Base-by-base conservation (phyloP, 106 monocot genomes). In the Platanthera zijinensis region DNA sequence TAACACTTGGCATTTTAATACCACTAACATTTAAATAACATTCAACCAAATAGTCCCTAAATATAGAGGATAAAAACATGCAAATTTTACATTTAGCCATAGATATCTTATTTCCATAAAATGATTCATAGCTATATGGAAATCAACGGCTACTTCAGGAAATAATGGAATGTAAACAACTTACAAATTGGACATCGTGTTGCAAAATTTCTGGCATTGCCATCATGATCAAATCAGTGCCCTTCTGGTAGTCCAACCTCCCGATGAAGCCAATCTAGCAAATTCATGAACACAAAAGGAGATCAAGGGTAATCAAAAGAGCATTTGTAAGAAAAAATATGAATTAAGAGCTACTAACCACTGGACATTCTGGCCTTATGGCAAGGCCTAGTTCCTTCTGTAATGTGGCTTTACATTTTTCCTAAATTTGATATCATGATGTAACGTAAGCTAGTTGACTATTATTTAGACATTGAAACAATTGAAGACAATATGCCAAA, bases 201-300 rank as follows among this genome's bases (percentile, higher is more conserved):
- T 87, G 83, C 87, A 96, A 62, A 39, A 96, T 68, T 63, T 93
- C 91, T 51, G 90, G 87, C 59, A 96, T 67, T 4, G 82, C 79
- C 19, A 77, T 53, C 50, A 64, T 84, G 64, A 96, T 89, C 50
- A 96, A 66, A 84, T 96, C 96, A 87, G 81, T 93, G 53, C 96
- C 93, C 81, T 96, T 96, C 76, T 96, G 96, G 71, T 90, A 87
- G 62, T 96, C 96, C 74, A 96, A 73, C 71, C 96, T 86, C 90
- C 96, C 96, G 78, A 96, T 83, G 77, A 93, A 96, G 63, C 93
- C 96, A 78, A 96, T 89, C 96, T 96, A 79, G 50, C 46, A 79
- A 83, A 13, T 7, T 17, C 10, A 74, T 50, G 0, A 14, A 56
- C 82, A 74, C 10, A 59, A 48, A 61, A 62, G 49, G 12, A 57